A percentile compares a stretch with the other conserved stretches of the same genome.
phyloP scores from a whole-genome alignment of 306 rosid species.

The Nissolia schottii region DNA sequence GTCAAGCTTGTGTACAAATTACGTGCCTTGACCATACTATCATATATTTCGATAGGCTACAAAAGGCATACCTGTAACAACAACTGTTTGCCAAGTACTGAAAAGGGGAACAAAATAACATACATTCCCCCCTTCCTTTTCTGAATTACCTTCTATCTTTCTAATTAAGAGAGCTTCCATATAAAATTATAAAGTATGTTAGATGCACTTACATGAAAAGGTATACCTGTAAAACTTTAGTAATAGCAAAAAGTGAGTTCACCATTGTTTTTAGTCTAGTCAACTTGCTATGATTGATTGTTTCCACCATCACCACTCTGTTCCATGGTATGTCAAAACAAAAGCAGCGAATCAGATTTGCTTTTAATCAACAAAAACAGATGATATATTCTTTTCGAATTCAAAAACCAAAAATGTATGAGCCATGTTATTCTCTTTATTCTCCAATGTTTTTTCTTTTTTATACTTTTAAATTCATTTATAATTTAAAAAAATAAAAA shows the following conservation, averaged over 20 bases:
- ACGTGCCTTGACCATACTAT: neutral
- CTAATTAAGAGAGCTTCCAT: neutral
- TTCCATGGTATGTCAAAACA: slow-evolving; percentile 7
- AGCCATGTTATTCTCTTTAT: neutral
- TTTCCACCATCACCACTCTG: slow-evolving; percentile 26
- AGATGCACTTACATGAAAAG: slow-evolving; percentile 5
- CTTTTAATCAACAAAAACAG: neutral
- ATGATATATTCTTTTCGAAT: neutral
- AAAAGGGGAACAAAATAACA: slow-evolving; percentile 6
- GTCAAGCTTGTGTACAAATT: neutral
- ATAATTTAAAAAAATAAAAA: too few species aligned
- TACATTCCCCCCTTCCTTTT: neutral
- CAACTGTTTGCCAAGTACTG: neutral
- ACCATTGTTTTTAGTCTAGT: neutral
- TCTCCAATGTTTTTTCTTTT: too few species aligned
- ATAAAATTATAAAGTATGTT: slow-evolving; percentile 19
- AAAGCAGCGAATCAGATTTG: neutral
- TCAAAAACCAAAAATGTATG: neutral
- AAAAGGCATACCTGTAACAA: too few species aligned
- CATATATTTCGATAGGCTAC: too few species aligned
- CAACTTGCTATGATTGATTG: slow-evolving; percentile 12
- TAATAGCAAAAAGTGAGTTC: neutral
- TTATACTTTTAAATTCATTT: too few species aligned
- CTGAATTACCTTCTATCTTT: neutral
- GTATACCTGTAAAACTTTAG: neutral